A percentile compares a stretch with the other conserved stretches of the same genome.
Evolutionary conservation across 768 basidiomycete species (phyloP).

Genomic region (Strobilomyces confusus): DNA sequence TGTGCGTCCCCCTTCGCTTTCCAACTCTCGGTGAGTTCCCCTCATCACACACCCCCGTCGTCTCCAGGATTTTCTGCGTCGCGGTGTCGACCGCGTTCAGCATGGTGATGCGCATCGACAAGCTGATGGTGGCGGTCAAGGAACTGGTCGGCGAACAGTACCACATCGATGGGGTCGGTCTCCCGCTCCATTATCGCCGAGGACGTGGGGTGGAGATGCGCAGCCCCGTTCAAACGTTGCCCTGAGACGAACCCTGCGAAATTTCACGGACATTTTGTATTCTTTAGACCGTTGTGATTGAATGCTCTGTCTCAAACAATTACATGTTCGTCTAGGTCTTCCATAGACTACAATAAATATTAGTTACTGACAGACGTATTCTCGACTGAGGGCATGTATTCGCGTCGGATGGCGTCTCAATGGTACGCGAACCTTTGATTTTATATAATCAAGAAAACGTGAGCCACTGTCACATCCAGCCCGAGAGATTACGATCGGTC

Average conservation of each 20-base stretch:
- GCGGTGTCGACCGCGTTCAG: conserved; percentile 67
- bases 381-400: no score
- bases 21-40: background rate
- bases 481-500: no score
- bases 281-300: background rate
- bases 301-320: no score
- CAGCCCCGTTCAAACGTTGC: background rate
- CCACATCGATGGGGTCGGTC: conserved; percentile 67
- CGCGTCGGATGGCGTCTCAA: no score
- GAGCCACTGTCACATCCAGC: no score
- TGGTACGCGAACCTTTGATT: no score
- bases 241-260: background rate
- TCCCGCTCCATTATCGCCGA: conserved; percentile 20
- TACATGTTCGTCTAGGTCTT: no score
- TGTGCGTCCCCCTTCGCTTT: conserved; percentile 42
- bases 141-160: conserved; percentile 86
- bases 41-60: background rate
- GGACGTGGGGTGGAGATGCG: conserved; percentile 30
- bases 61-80: conserved; percentile 69
- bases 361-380: no score
- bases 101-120: conserved; percentile 68
- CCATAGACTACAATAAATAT: no score
- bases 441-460: no score
- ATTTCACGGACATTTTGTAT: background rate
- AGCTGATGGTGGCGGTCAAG: conserved; percentile 66